A percentile compares a stretch with the other conserved stretches of the same genome.
Conservation (phyloP, 2,329 filamentous ascomycete genomes). For the Cytospora schulzeri region DNA sequence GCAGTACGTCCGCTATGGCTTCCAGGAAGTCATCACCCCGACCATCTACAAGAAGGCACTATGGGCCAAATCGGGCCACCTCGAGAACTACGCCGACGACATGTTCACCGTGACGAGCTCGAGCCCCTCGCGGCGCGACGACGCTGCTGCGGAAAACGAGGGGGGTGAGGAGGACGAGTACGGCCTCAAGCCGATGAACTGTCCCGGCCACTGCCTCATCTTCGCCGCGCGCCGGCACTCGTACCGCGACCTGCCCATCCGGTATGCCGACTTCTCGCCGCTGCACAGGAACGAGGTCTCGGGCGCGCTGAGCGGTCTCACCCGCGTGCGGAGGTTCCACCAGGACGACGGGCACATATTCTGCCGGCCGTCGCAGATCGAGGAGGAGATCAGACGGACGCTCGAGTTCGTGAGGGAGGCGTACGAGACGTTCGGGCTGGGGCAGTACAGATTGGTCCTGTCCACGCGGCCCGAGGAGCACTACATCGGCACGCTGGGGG, state of each 20-base stretch:
- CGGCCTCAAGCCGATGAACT: slow-evolving; percentile 92
- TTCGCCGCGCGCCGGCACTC: slow-evolving; percentile 74
- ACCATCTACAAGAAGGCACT: slow-evolving; percentile 88
- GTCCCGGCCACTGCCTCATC: slow-evolving; percentile 83
- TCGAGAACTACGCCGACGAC: slow-evolving; percentile 88
- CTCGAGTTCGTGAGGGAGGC: slow-evolving; percentile 74
- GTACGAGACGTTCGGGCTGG: slow-evolving; percentile 70
- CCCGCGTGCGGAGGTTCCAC: slow-evolving; percentile 82
- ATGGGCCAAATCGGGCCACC: slow-evolving; percentile 84
- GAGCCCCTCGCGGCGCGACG: slow-evolving; percentile 42
- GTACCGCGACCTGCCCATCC: slow-evolving; percentile 79
- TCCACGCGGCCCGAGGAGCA: slow-evolving; percentile 77
- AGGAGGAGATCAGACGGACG: slow-evolving; percentile 72
- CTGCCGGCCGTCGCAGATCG: slow-evolving; percentile 75
- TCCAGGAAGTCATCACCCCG: slow-evolving; percentile 85
- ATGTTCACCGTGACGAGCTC: slow-evolving; percentile 81
- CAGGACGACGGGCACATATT: slow-evolving; percentile 94
- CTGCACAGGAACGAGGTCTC: slow-evolving; percentile 87
- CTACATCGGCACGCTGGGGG: slow-evolving; percentile 72
- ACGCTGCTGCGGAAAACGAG: slow-evolving; percentile 31
- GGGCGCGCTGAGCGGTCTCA: slow-evolving; percentile 78
- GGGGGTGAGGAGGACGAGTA: slow-evolving; percentile 65
- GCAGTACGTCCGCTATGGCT: slow-evolving; percentile 83
- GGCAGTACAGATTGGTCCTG: slow-evolving; percentile 73
- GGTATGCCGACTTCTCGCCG: slow-evolving; percentile 85